phyloP scores from a whole-genome alignment of 1,139 yeast genomes.

The Petasospora fabianii region DNA sequence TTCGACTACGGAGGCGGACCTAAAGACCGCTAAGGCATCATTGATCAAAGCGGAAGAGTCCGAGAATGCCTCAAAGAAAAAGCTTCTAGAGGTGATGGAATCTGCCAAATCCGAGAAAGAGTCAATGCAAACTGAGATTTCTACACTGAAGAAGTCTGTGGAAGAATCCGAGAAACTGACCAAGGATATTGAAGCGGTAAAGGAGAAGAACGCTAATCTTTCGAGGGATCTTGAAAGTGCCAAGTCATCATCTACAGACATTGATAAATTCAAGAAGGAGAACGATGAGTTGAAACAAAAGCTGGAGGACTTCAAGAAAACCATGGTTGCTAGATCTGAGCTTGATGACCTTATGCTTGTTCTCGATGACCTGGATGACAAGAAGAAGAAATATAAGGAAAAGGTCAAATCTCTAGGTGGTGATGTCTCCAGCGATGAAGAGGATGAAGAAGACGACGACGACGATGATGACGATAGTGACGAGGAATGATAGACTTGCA shows the following conservation, averaged over 20 bases:
- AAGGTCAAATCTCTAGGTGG: constrained; percentile 48
- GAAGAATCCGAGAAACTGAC: not conserved
- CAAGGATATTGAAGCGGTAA: constrained; percentile 1
- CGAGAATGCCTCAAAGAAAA: not conserved
- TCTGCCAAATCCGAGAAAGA: not conserved
- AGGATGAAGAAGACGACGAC: constrained; percentile 46
- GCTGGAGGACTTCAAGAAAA: constrained; percentile 11
- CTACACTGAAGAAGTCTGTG: not conserved
- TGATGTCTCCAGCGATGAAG: constrained; percentile 50
- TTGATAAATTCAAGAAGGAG: constrained; percentile 4
- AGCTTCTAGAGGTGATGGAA: not conserved
- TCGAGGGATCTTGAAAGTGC: not conserved
- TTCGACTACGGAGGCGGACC: not conserved
- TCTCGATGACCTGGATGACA: constrained; percentile 72
- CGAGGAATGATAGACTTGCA: not conserved
- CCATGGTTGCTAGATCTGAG: constrained; percentile 53
- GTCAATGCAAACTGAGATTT: constrained; percentile 1
- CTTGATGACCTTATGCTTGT: constrained; percentile 74
- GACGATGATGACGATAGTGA: constrained; percentile 27
- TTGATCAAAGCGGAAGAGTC: not conserved
- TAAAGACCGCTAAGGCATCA: not conserved
- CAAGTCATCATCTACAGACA: not conserved
- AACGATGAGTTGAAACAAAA: constrained; percentile 12
- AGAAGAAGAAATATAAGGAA: constrained; percentile 54
- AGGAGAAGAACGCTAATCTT: constrained; percentile 1